These are phyloP conservation scores for Lichtheimia ramosa DNA, from an alignment of 371 early-diverging fungal genomes.

Conservation along the genomic window DNA sequence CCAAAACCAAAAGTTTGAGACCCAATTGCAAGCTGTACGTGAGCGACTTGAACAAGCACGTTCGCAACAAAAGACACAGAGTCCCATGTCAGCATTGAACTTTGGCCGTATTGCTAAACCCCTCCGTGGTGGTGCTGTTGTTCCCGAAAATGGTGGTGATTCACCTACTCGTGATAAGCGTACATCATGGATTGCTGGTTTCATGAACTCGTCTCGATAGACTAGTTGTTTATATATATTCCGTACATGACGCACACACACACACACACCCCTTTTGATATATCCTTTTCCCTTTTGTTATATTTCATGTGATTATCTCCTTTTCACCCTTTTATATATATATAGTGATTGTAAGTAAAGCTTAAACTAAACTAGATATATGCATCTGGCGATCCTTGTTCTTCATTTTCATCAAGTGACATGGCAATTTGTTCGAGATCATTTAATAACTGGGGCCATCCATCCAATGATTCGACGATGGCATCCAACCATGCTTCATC, in stretches of 20 bases:
- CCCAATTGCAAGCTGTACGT: conserved; percentile 74
- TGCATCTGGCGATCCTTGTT: not conserved
- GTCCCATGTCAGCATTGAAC: conserved; percentile 59
- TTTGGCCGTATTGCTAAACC: conserved; percentile 93
- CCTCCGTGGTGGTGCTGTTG: conserved; percentile 69
- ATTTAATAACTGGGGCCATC: conserved; percentile 43
- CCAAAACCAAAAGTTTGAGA: conserved; percentile 87
- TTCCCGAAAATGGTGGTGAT: not conserved
- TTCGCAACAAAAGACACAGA: conserved; percentile 51
- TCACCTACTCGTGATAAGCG: conserved; percentile 25
- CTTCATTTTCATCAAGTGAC: not conserved
- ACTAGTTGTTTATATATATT: not conserved
- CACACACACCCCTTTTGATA: not conserved
- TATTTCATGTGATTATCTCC: not conserved
- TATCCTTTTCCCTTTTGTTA: not conserved
- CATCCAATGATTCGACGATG: conserved; percentile 30
- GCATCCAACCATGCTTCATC: conserved; percentile 36
- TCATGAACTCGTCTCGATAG: conserved; percentile 16
- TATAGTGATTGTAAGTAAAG: not conserved
- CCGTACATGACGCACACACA: too few species aligned
- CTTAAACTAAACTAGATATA: too few species aligned
- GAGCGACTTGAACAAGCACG: conserved; percentile 80
- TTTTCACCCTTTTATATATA: not conserved
- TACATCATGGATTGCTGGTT: conserved; percentile 34
- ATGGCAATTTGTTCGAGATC: conserved; percentile 24